phyloP scores from a whole-genome alignment of 805 yeast genomes.

The Metschnikowia arizonensis region DNA sequence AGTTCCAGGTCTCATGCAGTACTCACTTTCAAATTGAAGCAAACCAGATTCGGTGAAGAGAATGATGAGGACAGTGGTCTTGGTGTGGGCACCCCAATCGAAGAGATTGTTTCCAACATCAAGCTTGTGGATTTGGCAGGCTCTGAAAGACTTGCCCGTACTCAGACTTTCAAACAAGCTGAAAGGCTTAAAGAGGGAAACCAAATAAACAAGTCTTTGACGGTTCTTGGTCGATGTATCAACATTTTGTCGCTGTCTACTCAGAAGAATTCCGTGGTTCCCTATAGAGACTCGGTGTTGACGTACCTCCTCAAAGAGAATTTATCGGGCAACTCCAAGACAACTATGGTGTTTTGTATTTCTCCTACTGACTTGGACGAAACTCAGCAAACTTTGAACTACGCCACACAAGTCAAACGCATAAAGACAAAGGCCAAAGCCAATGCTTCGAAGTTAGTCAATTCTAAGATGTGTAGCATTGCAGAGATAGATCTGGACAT shows the following conservation, averaged over 20 bases:
- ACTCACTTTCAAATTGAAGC: constrained; percentile 57
- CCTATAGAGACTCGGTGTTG: constrained; percentile 70
- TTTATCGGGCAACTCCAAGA: constrained; percentile 82
- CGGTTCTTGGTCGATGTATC: constrained; percentile 71
- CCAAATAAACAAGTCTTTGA: constrained; percentile 71
- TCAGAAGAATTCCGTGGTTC: constrained; percentile 41
- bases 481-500: constrained; percentile 25
- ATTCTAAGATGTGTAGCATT: constrained; percentile 32
- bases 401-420: constrained; percentile 71
- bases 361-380: constrained; percentile 80
- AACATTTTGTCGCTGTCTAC: constrained; percentile 44
- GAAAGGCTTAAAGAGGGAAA: constrained; percentile 68
- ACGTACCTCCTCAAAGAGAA: constrained; percentile 75
- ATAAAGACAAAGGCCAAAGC: constrained; percentile 59
- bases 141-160: constrained; percentile 63
- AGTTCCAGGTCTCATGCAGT: constrained; percentile 84
- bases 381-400: constrained; percentile 67
- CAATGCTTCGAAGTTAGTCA: constrained; percentile 27
- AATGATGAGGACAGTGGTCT: not conserved
- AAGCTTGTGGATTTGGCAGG: constrained; percentile 81
- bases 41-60: constrained; percentile 40
- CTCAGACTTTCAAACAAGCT: constrained; percentile 53
- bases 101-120: constrained; percentile 54
- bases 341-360: constrained; percentile 82
- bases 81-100: constrained; percentile 36